Percentiles rank a stretch among this genome's conserved stretches.
Evolutionary conservation across 2,329 filamentous ascomycete genomes (phyloP).

Genomic region (Orbilia brochopaga): DNA sequence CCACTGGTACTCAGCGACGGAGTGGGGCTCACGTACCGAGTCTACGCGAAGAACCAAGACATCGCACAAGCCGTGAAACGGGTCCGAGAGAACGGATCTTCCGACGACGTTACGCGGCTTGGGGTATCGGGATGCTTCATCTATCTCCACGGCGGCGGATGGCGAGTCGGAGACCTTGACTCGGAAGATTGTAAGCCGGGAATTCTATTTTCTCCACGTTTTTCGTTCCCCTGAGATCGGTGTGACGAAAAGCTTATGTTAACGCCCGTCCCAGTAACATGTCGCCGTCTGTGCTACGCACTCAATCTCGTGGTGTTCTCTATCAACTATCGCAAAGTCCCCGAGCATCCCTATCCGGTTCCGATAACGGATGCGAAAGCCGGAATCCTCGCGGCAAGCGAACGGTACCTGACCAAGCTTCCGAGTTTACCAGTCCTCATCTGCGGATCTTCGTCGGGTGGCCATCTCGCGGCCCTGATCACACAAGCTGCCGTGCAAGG

Average conservation of each 20-base stretch:
- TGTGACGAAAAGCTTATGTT: conserved; percentile 11
- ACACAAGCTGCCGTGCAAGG: conserved; percentile 38
- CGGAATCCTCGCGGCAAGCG: conserved; percentile 24
- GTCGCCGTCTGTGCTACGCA: conserved; percentile 44
- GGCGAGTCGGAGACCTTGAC: conserved; percentile 45
- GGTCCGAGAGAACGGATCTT: conserved; percentile 42
- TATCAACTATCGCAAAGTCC: conserved; percentile 51
- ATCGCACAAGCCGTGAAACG: conserved; percentile 38
- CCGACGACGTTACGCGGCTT: conserved; percentile 36
- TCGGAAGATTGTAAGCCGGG: conserved; percentile 48
- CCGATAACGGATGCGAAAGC: conserved; percentile 48
- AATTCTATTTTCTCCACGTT: conserved; percentile 31
- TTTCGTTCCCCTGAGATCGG: conserved; percentile 9
- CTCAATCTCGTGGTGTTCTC: conserved; percentile 49
- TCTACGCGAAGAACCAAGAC: conserved; percentile 38
- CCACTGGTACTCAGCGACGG: conserved; percentile 28
- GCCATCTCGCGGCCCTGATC: conserved; percentile 35
- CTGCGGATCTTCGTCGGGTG: conserved; percentile 48
- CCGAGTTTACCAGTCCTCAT: conserved; percentile 40
- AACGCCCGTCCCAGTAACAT: conserved; percentile 30
- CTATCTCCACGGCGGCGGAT: conserved; percentile 48
- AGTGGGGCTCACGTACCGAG: conserved; percentile 42
- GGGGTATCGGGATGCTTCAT: conserved; percentile 46
- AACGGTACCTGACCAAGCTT: conserved; percentile 37
- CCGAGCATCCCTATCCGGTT: conserved; percentile 48